Percentiles rank a stretch among this genome's conserved stretches.
phyloP scores from a whole-genome alignment of 1,284 basidiomycete genomes.

The Trametes polyzona region DNA sequence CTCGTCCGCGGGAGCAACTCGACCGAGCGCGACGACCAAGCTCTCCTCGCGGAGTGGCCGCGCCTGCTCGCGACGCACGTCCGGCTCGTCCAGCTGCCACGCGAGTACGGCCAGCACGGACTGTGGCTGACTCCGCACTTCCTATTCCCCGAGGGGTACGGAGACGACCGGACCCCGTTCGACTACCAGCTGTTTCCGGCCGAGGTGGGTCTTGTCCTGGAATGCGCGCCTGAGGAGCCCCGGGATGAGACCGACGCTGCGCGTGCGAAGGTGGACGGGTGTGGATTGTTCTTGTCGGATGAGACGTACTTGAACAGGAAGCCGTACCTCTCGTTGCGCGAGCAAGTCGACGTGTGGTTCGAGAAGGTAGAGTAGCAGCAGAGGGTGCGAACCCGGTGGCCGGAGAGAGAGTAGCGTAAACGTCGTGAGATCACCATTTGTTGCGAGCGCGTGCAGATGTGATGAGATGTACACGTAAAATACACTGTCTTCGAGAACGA shows the following conservation, averaged over 20 bases:
- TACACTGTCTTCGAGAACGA: no score
- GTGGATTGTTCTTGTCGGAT: slow-evolving; percentile 13
- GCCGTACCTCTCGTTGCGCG: slow-evolving; percentile 10
- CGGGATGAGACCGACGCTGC: slow-evolving; percentile 2
- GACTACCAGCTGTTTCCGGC: slow-evolving; percentile 26
- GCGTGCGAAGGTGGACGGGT: slow-evolving; percentile 4
- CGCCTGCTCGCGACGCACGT: slow-evolving; percentile 21
- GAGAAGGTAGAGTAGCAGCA: slow-evolving; percentile 18
- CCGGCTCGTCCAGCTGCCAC: slow-evolving; percentile 7
- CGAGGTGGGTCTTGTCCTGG: slow-evolving; percentile 26
- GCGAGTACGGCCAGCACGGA: not conserved
- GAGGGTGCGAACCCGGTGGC: no score
- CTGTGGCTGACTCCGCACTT: slow-evolving; percentile 27
- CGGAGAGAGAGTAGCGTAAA: no score
- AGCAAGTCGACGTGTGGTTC: slow-evolving; percentile 32
- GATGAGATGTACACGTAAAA: no score
- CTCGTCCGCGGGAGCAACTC: not conserved
- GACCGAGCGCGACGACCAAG: not conserved
- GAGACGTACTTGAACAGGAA: slow-evolving; percentile 11
- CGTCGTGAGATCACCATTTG: no score
- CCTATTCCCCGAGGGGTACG: slow-evolving; percentile 35
- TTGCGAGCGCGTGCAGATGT: no score
- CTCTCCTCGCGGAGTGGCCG: slow-evolving; percentile 25
- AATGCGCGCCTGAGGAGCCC: slow-evolving; percentile 17
- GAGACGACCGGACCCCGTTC: slow-evolving; percentile 31